Base-by-base conservation (phyloP, 1,284 basidiomycete genomes). In the Pterulicium gracile region DNA sequence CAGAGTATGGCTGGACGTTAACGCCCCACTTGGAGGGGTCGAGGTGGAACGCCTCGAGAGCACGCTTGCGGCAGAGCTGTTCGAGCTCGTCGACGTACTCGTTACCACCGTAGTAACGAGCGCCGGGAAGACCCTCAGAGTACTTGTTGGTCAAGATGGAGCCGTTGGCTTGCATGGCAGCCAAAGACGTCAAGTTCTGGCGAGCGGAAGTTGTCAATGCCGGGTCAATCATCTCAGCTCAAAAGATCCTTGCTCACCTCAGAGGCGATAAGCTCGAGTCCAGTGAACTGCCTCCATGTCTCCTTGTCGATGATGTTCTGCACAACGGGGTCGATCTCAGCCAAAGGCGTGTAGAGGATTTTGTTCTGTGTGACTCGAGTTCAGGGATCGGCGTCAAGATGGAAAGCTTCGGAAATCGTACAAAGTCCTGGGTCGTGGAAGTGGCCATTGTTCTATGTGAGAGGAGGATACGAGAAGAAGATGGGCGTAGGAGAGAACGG, bases 101-200 rank as follows among this genome's bases (percentile, higher is more conserved):
- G 69, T 95, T 94, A 55, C 94, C 95, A 60, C 94, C 95, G 63
- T 98, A 98, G 75, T 98, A 98, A 52, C 96, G 85, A 46, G 93
- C 93, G 52, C 81, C 83, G 43, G 96, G 91, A 46, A 94, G 86
- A 74, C 90, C 91, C 67, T 94, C 90, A 21, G 91, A 94, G 73
- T 96, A 96, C 73, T 97, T 97, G 83, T 97, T 97, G 62, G 94
- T 98, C 61, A 98, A 70, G 66, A 98, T 96, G 50, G 94, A 98
- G 49, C 96, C 96, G 69, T 98, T 98, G 54, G 94, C 96, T 69
- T 98, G 88, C 88, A 98, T 96, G 49, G 88, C 82, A 34, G 93
- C 90, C 55, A 81, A 75, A 59, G 88, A 92, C 52, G 93, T 96
- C 73, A 97, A 70, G 73, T 96, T 97, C 90, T 93, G 62, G 36